phyloP scores from a whole-genome alignment of 257 asterid species.

The Nemophila menziesii region DNA sequence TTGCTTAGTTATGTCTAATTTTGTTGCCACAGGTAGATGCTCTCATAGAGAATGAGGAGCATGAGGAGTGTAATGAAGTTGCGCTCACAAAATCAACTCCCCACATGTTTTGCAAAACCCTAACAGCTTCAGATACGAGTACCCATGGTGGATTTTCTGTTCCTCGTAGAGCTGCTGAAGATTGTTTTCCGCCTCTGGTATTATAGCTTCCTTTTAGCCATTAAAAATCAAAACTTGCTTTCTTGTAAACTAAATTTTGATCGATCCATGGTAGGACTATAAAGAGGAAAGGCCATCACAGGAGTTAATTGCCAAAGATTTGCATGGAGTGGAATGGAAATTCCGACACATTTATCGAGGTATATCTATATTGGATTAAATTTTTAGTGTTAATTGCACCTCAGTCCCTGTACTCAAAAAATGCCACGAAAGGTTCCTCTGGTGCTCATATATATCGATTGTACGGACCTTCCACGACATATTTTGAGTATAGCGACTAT shows the following conservation, averaged over 20 bases:
- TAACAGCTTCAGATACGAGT: conserved; percentile 95
- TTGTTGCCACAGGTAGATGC: conserved; percentile 32
- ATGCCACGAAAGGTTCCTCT: no score
- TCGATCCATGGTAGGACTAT: conserved; percentile 43
- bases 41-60: conserved; percentile 48
- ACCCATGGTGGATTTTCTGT: conserved; percentile 98
- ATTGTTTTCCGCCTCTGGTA: conserved; percentile 98
- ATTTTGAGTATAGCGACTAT: no score
- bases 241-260: conserved; percentile 9
- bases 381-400: conserved; percentile 1
- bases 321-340: conserved; percentile 95
- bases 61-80: conserved; percentile 43
- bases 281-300: conserved; percentile 95
- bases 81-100: conserved; percentile 55
- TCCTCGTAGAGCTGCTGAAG: conserved; percentile 99
- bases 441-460: no score
- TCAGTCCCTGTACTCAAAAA: no score
- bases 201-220: conserved; percentile 8
- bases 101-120: conserved; percentile 97
- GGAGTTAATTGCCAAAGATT: conserved; percentile 83
- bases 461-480: no score
- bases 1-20: not conserved
- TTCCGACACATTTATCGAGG: conserved; percentile 97
- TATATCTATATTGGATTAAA: conserved; percentile 13
- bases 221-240: conserved; percentile 1